Base-by-base conservation (phyloP, 371 early-diverging fungal species). In the Smittium culicis region DNA sequence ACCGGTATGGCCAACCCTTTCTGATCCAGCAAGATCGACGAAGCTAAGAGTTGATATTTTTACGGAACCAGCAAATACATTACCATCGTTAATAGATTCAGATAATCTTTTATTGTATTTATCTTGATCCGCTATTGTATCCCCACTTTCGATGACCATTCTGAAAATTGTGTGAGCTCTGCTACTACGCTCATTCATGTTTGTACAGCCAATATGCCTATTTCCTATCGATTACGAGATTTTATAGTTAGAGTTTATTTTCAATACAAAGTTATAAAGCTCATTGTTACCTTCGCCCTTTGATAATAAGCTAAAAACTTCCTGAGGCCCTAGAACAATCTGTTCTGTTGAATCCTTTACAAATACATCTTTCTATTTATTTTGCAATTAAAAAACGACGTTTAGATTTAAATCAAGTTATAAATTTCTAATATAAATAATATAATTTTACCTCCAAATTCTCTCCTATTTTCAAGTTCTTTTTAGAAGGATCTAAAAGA, bases 1-100 rank as follows among this genome's bases (percentile, higher is more conserved):
- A 55, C 96, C 93, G 0, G 99, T 98, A 60, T 92, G 86, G 60
- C 91, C 87, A 27, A 74, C 91, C 31, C 99, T 84, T 79, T 99
- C 99, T 70, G 93, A 92, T 63, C 98, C 98, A 11, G 97, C 98
- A 61, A 91, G 76, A 80, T 91, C 92, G 1, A 91, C 90, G 60
- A 91, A 77, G 77, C 88, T 89, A 54, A 71, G 75, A 58, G 76
- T 73, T n/a, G 77, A 74, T 5, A 75, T 76, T 66, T 66, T 79
- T 2, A 79, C 79, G n/a, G 78, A 73, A 0, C 77, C 77, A 0
- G 78, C 68, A 31, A 77, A 74, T 65, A 69, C 71, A 54, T 64
- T 69, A 25, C 32, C 68, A 27, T 65, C 64, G 14, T n/a, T 35
- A 14, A 56, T 54, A 27, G 34, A 31, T 17, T 57, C 60, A 8